A percentile compares a stretch with the other conserved stretches of the same genome.
Evolutionary conservation across 2,329 filamentous ascomycete species (phyloP).

Genomic region (Hypoxylon sp.): DNA sequence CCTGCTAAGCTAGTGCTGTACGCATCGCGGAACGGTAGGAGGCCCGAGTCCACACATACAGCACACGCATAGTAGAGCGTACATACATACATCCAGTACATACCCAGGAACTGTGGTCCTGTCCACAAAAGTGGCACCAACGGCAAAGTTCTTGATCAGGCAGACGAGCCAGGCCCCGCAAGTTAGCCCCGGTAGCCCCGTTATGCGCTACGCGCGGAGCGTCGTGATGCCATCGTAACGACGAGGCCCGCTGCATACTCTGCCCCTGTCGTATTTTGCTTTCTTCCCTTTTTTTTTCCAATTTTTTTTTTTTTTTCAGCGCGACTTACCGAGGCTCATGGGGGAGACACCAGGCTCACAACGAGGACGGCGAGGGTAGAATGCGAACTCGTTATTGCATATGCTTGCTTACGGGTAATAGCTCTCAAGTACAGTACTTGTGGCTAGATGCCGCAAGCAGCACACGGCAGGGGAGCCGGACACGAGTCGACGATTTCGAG

Average conservation of each 20-base stretch:
- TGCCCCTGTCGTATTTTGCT: conserved; percentile 26
- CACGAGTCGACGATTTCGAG: conserved; percentile 31
- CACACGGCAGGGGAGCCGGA: conserved; percentile 28
- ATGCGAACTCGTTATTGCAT: conserved; percentile 15
- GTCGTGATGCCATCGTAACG: conserved; percentile 33
- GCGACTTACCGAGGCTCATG: conserved; percentile 1
- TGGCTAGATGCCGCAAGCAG: conserved; percentile 29
- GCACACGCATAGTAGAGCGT: no score
- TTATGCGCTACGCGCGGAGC: conserved; percentile 26
- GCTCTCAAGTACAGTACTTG: conserved; percentile 15
- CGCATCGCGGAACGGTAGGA: conserved; percentile 19
- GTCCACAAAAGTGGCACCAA: conserved; percentile 33
- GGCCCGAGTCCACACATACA: conserved; percentile 26
- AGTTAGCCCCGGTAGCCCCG: conserved; percentile 13
- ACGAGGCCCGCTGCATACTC: conserved; percentile 18
- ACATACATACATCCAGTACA: no score
- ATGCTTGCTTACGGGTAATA: no score
- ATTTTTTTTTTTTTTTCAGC: background rate
- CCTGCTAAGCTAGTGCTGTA: background rate
- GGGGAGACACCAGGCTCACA: conserved; percentile 21
- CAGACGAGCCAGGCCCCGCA: conserved; percentile 22
- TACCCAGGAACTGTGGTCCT: conserved; percentile 29
- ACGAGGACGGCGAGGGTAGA: conserved; percentile 8
- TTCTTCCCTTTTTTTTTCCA: background rate
- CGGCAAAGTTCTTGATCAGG: conserved; percentile 22